Percentiles rank a stretch among this genome's conserved stretches.
Conservation (phyloP, 179 eudicot species). For the Silene noctiflora region DNA sequence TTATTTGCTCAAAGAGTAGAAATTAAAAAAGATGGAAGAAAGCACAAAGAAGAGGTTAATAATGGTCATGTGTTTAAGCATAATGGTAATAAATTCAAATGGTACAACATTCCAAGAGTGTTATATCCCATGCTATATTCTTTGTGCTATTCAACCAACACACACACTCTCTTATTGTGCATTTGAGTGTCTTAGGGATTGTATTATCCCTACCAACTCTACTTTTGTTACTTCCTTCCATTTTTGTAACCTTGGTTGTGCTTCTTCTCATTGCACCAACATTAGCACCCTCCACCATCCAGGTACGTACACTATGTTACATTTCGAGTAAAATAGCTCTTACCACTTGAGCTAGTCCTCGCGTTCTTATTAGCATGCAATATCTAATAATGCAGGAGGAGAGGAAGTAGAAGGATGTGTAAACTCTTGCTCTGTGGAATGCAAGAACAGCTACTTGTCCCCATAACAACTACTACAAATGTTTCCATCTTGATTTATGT, state of each 20-base stretch:
- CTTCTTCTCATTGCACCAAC: constrained; percentile 40
- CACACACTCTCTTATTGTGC: constrained; percentile 43
- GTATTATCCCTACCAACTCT: constrained; percentile 35
- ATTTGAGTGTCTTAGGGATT: constrained; percentile 42
- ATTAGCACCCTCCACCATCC: constrained; percentile 36
- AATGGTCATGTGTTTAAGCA: constrained; percentile 5
- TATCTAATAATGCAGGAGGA: constrained; percentile 34
- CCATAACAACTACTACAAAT: constrained; percentile 14
- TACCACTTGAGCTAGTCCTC: background rate
- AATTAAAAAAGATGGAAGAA: background rate
- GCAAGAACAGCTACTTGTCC: constrained; percentile 32
- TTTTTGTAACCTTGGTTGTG: constrained; percentile 47
- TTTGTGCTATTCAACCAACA: constrained; percentile 46
- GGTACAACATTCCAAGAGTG: constrained; percentile 44
- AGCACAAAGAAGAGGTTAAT: background rate
- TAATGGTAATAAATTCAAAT: constrained; percentile 10
- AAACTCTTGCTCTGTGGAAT: constrained; percentile 37
- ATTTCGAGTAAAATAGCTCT: background rate
- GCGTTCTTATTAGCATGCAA: background rate
- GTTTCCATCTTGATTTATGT: no score
- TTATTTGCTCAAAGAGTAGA: constrained; percentile 15
- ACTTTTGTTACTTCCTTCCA: constrained; percentile 27
- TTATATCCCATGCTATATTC: constrained; percentile 37
- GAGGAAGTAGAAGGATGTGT: constrained; percentile 43
- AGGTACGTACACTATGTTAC: constrained; percentile 16